phyloP scores from a whole-genome alignment of 2,329 filamentous ascomycete species.

The Aspergillus neotritici region DNA sequence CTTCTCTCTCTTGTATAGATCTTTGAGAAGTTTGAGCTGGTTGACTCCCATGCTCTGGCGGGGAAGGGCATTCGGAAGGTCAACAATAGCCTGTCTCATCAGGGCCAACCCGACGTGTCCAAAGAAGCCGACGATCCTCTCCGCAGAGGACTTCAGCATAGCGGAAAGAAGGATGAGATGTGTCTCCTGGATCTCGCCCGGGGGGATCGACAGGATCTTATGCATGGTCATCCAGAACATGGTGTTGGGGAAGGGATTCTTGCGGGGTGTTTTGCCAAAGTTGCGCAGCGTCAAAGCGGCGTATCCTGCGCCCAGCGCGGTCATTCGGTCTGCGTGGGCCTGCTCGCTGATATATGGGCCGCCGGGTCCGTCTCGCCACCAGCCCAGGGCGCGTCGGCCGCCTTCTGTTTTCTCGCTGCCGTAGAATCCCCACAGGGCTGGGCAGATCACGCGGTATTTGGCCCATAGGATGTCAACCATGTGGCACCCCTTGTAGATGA shows the following conservation, averaged over 20 bases:
- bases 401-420: conserved; percentile 67
- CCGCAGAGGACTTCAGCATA: conserved; percentile 67
- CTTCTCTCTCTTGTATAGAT: conserved; percentile 33
- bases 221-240: conserved; percentile 80
- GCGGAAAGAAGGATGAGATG: conserved; percentile 65
- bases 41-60: conserved; percentile 34
- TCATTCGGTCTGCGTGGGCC: conserved; percentile 75
- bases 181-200: conserved; percentile 62
- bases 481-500: conserved; percentile 60
- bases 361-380: conserved; percentile 54
- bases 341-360: conserved; percentile 61
- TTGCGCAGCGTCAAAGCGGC: conserved; percentile 77
- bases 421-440: conserved; percentile 76
- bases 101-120: conserved; percentile 69
- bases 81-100: conserved; percentile 64
- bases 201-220: conserved; percentile 68
- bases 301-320: conserved; percentile 76
- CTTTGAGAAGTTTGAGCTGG: conserved; percentile 34
- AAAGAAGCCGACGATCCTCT: conserved; percentile 74
- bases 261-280: conserved; percentile 63
- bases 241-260: conserved; percentile 69
- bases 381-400: conserved; percentile 65
- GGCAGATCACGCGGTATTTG: conserved; percentile 75
- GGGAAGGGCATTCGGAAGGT: conserved; percentile 54
- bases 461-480: conserved; percentile 81